Base-by-base conservation (phyloP, 805 yeast species). In the Phaffomyces thermotolerans region DNA sequence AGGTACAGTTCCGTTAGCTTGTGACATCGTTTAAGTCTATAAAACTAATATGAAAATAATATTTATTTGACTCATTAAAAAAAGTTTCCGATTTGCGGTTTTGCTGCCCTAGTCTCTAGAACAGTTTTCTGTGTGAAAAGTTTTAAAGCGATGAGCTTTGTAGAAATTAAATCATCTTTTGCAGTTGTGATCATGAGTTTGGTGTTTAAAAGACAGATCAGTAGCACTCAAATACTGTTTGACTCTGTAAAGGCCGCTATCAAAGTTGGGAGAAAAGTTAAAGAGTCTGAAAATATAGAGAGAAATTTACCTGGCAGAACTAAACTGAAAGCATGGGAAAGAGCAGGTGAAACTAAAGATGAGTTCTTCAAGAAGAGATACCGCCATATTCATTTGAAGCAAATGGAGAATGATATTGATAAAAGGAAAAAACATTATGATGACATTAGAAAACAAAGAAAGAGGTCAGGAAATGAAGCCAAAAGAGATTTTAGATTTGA, bases 301-400 rank as follows among this genome's bases (percentile, higher is more conserved):
- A 70, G 57, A 47, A 72, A 69, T 49, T 64, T 77, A 54, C 76
- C 78, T 8, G 35, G 44, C 1, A 48, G 63, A 17, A 57, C 55
- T 13, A 54, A 60, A 35, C 48, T 51, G 30, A 84, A 83, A 53
- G 84, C 88, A 0, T 84, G 91, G 91, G 83, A 79, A 53, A 60
- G 60, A 46, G 76, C 67, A 42, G 80, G 81, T 17, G 74, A 74
- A 61, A 72, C 72, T 45, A 83, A 82, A 54, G 87, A 78, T 29
- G 61, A 69, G 4, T 84, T 72, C 67, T 84, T 83, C 64, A 69
- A 67, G 37, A 68, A 71, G 41, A 80, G 78, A 53, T 82, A 72
- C 57, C 84, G 84, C 1, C 84, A 80, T 61, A 74, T 79, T 15
- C 88, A 81, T 54, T 83, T 84, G 2, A 63, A 59, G 42, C 49